Base-by-base conservation (phyloP, 2,329 filamentous ascomycete genomes). In the Pseudocercospora eumusae region DNA sequence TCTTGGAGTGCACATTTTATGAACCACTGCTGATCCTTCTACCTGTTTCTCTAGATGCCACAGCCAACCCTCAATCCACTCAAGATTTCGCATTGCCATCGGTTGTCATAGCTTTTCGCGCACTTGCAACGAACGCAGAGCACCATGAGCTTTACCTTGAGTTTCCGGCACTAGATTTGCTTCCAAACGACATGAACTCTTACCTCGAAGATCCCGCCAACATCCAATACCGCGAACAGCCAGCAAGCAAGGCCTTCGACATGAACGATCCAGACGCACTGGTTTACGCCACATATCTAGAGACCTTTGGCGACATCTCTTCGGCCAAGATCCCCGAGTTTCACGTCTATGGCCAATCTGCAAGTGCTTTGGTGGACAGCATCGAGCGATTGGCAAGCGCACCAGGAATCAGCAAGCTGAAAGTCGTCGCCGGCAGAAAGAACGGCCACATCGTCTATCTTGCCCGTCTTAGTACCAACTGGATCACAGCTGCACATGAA, bases 361-460 rank as follows among this genome's bases (percentile, higher is more conserved):
- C 47, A 11, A 25, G 28, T 15, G 21, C 42, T 9, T 9, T 58
- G 28, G 15, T 50, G 18, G 42, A 49, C 44, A 47, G 40, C 18
- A 33, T 47, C 44, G 20, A 49, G n/a, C 42, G 56, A 4, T 33
- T 58, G 15, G 40, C 23, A 9, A 20, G 3, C 25, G 42, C 56
- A 18, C 56, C 56, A 20, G 56, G 56, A 15, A 49, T 50, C 25
- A 58, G 56, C 56, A 50, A 58, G 6, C 56, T 50, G 4, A 27
- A 36, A 23, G n/a, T 58, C 2, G 56, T 58, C 10, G 56, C 56
- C 18, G 31, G 21, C 23, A 31, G 31, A 44, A 28, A 50, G 7
- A 31, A 58, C 18, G 45, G 45, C 20, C n/a, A 18, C 56, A 36
- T 47, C 15, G 15, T 23, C 23, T 50, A 27, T 50, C 23, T n/a